These are phyloP conservation scores for Phytophthora meadii DNA, from an alignment of 352 stramenopile species.

Conservation along the genomic window DNA sequence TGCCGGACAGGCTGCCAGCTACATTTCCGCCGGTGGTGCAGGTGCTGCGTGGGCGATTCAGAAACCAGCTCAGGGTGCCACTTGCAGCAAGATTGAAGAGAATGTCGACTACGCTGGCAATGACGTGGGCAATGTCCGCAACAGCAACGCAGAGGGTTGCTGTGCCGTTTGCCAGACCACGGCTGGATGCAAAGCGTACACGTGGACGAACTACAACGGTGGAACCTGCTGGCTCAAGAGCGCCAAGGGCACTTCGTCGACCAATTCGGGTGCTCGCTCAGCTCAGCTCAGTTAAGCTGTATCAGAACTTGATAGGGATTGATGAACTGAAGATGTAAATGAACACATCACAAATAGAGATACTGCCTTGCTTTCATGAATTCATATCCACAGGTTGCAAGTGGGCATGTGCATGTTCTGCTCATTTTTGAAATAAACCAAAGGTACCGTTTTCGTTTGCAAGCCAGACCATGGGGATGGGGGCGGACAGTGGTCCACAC, in stretches of 20 bases:
- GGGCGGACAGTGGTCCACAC: conserved; percentile 13
- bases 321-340: conserved; percentile 11
- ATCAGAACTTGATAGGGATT: neutral
- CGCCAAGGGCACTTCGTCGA: conserved; percentile 20
- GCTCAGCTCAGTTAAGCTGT: conserved; percentile 26
- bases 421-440: conserved; percentile 12
- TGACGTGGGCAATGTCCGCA: conserved; percentile 30
- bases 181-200: conserved; percentile 39
- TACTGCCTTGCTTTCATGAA: too few relatives aligned
- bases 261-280: conserved; percentile 18
- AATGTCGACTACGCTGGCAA: conserved; percentile 43
- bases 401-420: too few relatives aligned
- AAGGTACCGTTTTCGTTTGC: neutral
- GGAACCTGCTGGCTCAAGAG: conserved; percentile 60
- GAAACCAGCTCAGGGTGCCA: conserved; percentile 9
- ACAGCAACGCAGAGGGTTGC: conserved; percentile 30
- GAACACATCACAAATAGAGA: neutral
- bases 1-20: conserved; percentile 46
- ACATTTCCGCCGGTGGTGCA: conserved; percentile 30
- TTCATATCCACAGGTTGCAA: too few relatives aligned
- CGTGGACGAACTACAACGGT: conserved; percentile 52
- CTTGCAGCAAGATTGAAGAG: conserved; percentile 38
- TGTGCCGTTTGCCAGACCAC: conserved; percentile 39
- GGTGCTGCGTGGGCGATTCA: conserved; percentile 21
- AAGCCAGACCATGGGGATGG: conserved; percentile 2